Conservation (phyloP, 208 protist genomes). For the Wallacemonas sp. region DNA sequence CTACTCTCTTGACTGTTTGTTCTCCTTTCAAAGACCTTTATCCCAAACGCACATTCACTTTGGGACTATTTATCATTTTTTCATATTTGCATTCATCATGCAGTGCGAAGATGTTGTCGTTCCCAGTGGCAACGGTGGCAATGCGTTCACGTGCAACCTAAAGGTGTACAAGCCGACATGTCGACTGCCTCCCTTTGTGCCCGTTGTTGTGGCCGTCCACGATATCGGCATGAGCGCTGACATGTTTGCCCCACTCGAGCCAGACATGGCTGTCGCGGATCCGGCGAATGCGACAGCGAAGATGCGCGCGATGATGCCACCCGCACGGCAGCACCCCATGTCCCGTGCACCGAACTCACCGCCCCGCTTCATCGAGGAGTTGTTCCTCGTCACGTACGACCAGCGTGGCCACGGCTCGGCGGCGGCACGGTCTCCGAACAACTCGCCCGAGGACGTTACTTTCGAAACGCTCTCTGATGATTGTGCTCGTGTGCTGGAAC, state of each 20-base stretch:
- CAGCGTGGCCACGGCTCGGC: neutral
- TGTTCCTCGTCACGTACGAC: slow-evolving; percentile 8
- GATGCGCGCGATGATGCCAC: neutral
- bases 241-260: slow-evolving; percentile 3
- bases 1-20: no score
- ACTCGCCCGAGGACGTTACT: neutral
- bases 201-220: slow-evolving; percentile 7
- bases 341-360: slow-evolving; percentile 2
- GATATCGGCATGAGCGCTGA: slow-evolving; percentile 5
- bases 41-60: no score
- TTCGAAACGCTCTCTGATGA: neutral
- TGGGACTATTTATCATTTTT: slow-evolving; percentile 2
- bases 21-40: no score
- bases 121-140: neutral
- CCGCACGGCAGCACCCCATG: neutral
- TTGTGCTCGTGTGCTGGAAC: slow-evolving; percentile 5
- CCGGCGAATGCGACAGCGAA: neutral
- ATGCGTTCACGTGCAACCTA: neutral
- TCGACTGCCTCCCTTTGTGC: neutral
- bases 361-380: slow-evolving; percentile 1
- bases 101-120: slow-evolving; percentile 1
- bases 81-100: neutral
- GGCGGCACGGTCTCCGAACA: neutral
- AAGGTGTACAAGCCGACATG: neutral
- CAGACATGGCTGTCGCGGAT: neutral